phyloP scores from a whole-genome alignment of 495 filamentous ascomycete genomes.

The Achaetomiella virescens region DNA sequence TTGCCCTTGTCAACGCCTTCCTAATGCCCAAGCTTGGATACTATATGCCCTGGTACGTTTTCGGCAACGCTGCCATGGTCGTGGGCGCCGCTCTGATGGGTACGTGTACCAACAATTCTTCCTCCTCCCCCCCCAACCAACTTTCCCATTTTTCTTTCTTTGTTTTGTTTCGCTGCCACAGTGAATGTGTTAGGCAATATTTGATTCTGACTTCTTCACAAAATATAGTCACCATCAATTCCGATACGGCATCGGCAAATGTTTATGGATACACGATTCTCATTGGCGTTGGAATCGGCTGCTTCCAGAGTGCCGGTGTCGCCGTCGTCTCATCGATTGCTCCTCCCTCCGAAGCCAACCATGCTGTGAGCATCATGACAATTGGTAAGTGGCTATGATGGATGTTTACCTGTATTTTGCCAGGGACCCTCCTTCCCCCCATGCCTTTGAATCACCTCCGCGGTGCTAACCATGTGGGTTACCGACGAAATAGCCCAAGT shows the following conservation, averaged over 20 bases:
- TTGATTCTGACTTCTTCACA: no score
- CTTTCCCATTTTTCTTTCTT: no score
- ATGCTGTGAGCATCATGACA: conserved; percentile 47
- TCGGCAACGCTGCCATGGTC: conserved; percentile 40
- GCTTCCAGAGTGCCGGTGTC: conserved; percentile 42
- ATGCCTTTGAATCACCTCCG: no score
- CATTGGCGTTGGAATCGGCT: conserved; percentile 47
- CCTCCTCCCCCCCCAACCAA: conserved; percentile 9
- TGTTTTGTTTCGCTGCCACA: no score
- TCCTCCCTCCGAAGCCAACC: conserved; percentile 28
- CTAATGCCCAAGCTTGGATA: conserved; percentile 44
- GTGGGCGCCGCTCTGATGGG: conserved; percentile 45
- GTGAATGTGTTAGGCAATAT: conserved; percentile 25
- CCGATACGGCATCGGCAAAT: conserved; percentile 22
- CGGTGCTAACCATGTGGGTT: no score
- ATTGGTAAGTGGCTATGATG: no score
- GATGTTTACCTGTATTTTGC: no score
- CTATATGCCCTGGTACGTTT: conserved; percentile 55
- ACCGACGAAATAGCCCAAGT: no score
- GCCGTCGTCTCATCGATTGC: conserved; percentile 46
- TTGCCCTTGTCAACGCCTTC: conserved; percentile 42
- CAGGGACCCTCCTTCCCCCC: no score
- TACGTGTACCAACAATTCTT: not conserved
- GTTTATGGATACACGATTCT: conserved; percentile 52
- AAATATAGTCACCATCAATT: conserved; percentile 19